Evolutionary conservation across 306 rosid species (phyloP), one percentile per base, ranked within the genome.

Genomic region (Dryas alaskensis): DNA sequence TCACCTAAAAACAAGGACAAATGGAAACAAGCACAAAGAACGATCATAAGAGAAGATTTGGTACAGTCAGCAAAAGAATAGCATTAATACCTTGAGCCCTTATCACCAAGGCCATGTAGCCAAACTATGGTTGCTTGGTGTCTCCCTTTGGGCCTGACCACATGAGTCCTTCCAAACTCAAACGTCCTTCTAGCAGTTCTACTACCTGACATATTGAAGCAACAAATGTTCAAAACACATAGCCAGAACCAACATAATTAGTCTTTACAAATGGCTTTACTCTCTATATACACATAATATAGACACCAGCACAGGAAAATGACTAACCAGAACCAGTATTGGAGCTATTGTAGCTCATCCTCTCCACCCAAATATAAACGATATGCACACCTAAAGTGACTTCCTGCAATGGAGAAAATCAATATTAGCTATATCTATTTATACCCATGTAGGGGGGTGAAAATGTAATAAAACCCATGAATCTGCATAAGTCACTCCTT

Each of bases 61-160:
- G 80, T 31, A 70, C 6, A 4, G 10, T 78, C 58, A 64, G 75
- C 70, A 73, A 51, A 63, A 67, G 60, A 62, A 59, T 37, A 67
- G 63, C 62, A 40, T 47, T 54, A 63, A 73, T 83, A 92, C 98
- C 97, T 92, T 66, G 96, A 87, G 52, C 98, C 98, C 68, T 92
- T 88, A 74, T 92, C 98, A 64, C 98, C 96, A 75, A 88, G 84
- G 81, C 97, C 98, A 72, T 92, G 98, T 9, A 92, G 79, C 98
- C 98, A 92, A 83, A 92, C 95, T 78, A 92, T 89, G 65, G 98
- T 92, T 16, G 92, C 96, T 65, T 90, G 98, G 77, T 92, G 98
- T 76, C 58, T 84, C 78, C 90, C 98, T 88, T 78, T 92, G 25
- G 98, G 96, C 75, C 92, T 92, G 62, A 92, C 92, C 80, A 92